These are phyloP conservation scores for Chrysanthemum seticuspe DNA, from an alignment of 129 eudicot species.

Conservation along the genomic window DNA sequence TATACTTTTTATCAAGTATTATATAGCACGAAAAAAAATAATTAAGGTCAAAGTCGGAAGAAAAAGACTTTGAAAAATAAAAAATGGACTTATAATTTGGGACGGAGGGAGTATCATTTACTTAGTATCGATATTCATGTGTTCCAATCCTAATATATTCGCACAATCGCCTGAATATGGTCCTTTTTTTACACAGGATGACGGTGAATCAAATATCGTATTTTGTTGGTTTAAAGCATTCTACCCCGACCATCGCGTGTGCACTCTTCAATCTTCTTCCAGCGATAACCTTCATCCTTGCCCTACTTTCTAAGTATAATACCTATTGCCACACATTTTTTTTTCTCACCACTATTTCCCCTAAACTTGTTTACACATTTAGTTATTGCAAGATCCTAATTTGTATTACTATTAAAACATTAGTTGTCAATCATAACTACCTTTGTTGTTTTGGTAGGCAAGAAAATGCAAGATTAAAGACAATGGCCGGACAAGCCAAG, in stretches of 20 bases:
- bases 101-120: no score
- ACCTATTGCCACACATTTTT: no score
- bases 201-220: slow-evolving; percentile 67
- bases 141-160: no score
- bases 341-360: no score
- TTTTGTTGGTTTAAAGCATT: slow-evolving; percentile 74
- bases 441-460: slow-evolving; percentile 34
- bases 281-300: slow-evolving; percentile 76
- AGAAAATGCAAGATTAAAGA: slow-evolving; percentile 57
- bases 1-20: no score
- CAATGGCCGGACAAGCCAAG: slow-evolving; percentile 66
- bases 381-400: neutral
- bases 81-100: no score
- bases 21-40: no score
- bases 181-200: slow-evolving; percentile 37
- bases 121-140: no score
- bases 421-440: neutral
- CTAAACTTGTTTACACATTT: no score
- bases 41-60: no score
- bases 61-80: no score
- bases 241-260: slow-evolving; percentile 86
- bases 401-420: neutral
- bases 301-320: slow-evolving; percentile 47
- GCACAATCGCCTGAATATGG: no score
- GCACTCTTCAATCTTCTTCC: slow-evolving; percentile 72